phyloP scores from a whole-genome alignment of 169 alveolate genomes.

The Besnoitia besnoiti region DNA sequence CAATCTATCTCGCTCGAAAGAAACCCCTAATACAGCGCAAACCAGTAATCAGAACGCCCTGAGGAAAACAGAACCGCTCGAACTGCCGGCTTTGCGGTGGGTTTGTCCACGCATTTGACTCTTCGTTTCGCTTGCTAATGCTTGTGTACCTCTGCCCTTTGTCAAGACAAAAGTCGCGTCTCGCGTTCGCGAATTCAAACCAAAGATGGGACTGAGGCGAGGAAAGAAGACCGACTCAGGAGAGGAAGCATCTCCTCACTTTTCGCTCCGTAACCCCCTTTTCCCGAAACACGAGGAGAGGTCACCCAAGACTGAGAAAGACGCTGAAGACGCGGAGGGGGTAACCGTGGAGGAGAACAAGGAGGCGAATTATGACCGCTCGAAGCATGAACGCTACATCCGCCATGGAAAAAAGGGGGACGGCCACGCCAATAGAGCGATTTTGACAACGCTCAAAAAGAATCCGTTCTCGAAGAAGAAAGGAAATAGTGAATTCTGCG shows the following conservation, averaged over 20 bases:
- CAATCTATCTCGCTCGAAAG: too few species aligned
- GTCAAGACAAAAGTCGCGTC: too few species aligned
- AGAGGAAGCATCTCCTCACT: neutral
- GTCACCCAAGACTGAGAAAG: neutral
- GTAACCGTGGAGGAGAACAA: neutral
- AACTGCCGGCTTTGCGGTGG: too few species aligned
- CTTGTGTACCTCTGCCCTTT: too few species aligned
- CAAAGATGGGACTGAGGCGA: constrained; percentile 8
- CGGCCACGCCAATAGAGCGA: neutral
- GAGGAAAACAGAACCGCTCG: too few species aligned
- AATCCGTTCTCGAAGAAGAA: neutral
- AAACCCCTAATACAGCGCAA: too few species aligned
- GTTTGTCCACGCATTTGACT: too few species aligned
- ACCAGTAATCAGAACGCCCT: too few species aligned
- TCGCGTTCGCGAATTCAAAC: neutral
- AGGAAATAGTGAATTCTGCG: neutral
- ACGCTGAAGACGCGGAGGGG: neutral
- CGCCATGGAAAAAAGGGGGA: neutral
- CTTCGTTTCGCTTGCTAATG: too few species aligned
- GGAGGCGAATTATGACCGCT: neutral
- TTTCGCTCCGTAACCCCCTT: neutral
- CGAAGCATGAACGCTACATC: neutral
- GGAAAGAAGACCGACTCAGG: neutral
- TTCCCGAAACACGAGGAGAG: neutral
- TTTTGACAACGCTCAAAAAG: neutral